Evolutionary conservation across 345 rosid genomes (phyloP), one percentile per base, ranked within the genome.

Genomic region (Camelina neglecta): DNA sequence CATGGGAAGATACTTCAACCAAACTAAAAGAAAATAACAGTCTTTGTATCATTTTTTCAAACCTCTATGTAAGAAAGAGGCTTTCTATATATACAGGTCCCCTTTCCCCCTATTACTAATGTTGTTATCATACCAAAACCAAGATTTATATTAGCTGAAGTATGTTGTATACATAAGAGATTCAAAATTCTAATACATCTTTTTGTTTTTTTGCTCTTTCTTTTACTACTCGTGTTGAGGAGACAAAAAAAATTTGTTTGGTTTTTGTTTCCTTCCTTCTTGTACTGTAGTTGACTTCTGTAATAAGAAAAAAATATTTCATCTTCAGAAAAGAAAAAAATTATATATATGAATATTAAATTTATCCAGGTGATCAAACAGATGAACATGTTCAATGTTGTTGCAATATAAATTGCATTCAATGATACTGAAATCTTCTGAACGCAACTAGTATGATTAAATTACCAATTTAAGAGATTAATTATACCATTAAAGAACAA

Each of bases 1-100:
- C 79, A 70, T 62, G 93, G 87, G 75, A 84, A 86, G 85, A 69
- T 84, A 57, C 91, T 88, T 45, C 93, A 90, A 73, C 47, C 85
- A 58, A 90, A 90, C 79, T 87, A 81, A 87, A 79, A 54, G 53
- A 29, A 29, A 29, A 29, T 0, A 29, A 29, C 4, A 29, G 4
- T 5, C 31, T 29, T 0, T 29, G 50, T 65, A 47, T 12, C 12
- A 10, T 44, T 21, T 20, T 18, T 18, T 18, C 18, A 18, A 18
- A 18, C 57, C 44, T 58, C 67, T 59, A 33, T 39, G 18, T 20
- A 29, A 23, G 59, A 58, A 67, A 18, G 47, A 20, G 35, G 42
- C 69, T 50, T 41, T 67, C 47, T 29, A 42, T 33, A 29, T 29
- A 29, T 64, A 20, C 24, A 76, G 5, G 26, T 47, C 61, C 50